Base-by-base conservation (phyloP, 73 alveolate genomes). In the Paramecium bursaria region DNA sequence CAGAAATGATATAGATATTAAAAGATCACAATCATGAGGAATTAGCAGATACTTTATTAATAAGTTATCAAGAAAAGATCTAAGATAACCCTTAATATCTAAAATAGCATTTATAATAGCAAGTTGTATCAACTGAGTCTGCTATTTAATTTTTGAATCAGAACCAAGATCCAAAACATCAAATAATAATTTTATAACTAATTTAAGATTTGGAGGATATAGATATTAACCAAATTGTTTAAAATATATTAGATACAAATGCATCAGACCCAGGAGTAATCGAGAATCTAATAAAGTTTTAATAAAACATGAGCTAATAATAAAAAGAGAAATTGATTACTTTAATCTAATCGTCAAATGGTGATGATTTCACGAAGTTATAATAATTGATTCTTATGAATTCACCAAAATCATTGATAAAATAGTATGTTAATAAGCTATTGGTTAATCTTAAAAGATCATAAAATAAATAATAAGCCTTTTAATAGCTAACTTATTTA, bases 331-430 rank as follows among this genome's bases (percentile, higher is more conserved):
- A n/a, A n/a, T n/a, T n/a, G n/a, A n/a, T n/a, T n/a, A n/a, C n/a
- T n/a, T n/a, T n/a, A n/a, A n/a, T n/a, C n/a, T n/a, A n/a, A n/a
- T n/a, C n/a, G n/a, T n/a, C n/a, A n/a, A n/a, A n/a, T n/a, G n/a
- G n/a, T n/a, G n/a, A n/a, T n/a, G n/a, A n/a, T n/a, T n/a, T n/a
- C n/a, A n/a, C n/a, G n/a, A n/a, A n/a, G n/a, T n/a, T n/a, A n/a
- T n/a, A n/a, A n/a, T n/a, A n/a, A 39, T 39, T 39, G 49, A 67
- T 67, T 42, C 14, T 19, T 11, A 67, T 67, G 82, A 42, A 39
- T 39, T 7, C 11, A 7, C 49, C 11, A 39, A 39, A 39, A 7
- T 39, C 5, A 39, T 15, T 31, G 21, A 13, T 4, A 33, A 67
- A 35, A 44, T 2, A 13, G 21, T 42, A 15, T 33, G 14, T 4